Conservation (phyloP, 129 eudicot species). For the Pulicaria dysenterica region DNA sequence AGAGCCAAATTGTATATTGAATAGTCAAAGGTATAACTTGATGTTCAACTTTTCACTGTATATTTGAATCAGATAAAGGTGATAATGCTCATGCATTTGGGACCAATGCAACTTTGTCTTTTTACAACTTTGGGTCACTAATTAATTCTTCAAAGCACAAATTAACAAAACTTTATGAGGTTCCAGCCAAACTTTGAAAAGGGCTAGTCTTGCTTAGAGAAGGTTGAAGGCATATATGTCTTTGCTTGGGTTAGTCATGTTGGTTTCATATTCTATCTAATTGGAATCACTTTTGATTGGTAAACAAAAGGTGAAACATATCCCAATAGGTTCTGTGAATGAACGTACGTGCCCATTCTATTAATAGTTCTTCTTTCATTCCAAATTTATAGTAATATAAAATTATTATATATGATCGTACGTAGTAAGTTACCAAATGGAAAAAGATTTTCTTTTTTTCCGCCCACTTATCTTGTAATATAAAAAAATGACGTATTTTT, state of each 20-base stretch:
- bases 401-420: too few species aligned
- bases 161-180: neutral
- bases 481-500: too few species aligned
- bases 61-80: neutral
- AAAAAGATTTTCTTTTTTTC: too few species aligned
- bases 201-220: conserved; percentile 1
- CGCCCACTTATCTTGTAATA: too few species aligned
- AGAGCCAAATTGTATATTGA: too few species aligned
- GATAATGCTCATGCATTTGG: neutral
- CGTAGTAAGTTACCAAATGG: too few species aligned
- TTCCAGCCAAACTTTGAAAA: conserved; percentile 3
- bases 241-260: conserved; percentile 18
- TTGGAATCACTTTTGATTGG: conserved; percentile 13
- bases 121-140: too few species aligned
- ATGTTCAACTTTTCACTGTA: neutral
- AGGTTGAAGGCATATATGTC: conserved; percentile 29
- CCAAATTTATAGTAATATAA: too few species aligned
- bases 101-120: neutral
- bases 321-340: too few species aligned
- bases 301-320: conserved; percentile 8
- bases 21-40: too few species aligned
- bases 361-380: too few species aligned
- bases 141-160: neutral
- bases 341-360: too few species aligned
- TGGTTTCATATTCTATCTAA: neutral